These are phyloP conservation scores for Sporothrix brasiliensis DNA, from an alignment of 2,329 filamentous ascomycete species.

Conservation along the genomic window DNA sequence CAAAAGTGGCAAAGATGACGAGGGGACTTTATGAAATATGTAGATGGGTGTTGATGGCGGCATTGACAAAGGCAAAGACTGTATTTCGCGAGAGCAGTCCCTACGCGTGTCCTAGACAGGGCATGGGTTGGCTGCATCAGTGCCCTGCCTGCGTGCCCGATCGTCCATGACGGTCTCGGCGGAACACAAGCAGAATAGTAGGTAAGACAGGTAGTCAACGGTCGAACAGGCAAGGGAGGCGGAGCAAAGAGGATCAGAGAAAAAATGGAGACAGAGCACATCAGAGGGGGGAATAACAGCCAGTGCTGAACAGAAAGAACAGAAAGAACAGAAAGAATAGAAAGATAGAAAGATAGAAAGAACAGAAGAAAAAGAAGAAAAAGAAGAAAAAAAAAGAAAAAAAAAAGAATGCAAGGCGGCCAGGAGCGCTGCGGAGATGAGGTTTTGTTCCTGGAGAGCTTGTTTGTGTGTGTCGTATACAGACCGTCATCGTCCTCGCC, in stretches of 20 bases:
- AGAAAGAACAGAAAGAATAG: not conserved
- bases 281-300: no score
- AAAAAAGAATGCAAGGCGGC: not conserved
- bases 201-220: not conserved
- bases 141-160: not conserved
- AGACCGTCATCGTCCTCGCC: no score
- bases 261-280: not conserved
- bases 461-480: not conserved
- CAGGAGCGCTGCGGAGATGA: conserved; percentile 21
- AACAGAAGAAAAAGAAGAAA: not conserved
- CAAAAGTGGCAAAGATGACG: not conserved
- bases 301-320: not conserved
- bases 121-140: conserved; percentile 1
- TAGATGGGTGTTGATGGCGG: conserved; percentile 1
- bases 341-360: not conserved
- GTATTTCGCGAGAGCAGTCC: not conserved
- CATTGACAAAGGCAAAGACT: not conserved
- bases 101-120: not conserved
- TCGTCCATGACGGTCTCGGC: conserved; percentile 26
- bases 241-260: not conserved
- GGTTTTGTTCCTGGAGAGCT: not conserved
- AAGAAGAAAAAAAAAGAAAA: not conserved
- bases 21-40: not conserved
- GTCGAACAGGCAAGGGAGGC: conserved; percentile 26
- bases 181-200: conserved; percentile 16